Percentiles rank a stretch among this genome's conserved stretches.
Conservation (phyloP, 768 basidiomycete genomes). For the Tricholoma terreum region DNA sequence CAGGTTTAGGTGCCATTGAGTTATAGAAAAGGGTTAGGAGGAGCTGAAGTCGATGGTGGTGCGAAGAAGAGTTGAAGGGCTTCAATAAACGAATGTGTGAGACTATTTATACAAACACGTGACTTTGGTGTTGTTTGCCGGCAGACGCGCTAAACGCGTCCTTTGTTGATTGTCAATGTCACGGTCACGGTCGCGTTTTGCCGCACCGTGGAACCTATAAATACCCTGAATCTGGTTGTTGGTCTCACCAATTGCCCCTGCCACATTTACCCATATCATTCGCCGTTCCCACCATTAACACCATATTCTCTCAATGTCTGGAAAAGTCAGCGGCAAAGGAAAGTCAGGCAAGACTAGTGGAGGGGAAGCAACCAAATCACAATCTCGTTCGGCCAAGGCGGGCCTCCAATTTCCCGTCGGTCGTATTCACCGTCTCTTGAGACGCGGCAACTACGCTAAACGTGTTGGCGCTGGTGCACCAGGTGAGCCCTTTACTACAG, state of each 20-base stretch:
- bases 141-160: conserved; percentile 39
- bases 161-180: conserved; percentile 24
- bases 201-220: conserved; percentile 21
- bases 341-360: conserved; percentile 38
- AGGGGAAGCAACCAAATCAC: conserved; percentile 41
- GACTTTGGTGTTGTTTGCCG: conserved; percentile 35
- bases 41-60: conserved; percentile 18
- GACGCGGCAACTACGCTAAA: conserved; percentile 75
- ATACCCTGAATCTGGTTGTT: conserved; percentile 11
- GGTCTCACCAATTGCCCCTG: conserved; percentile 1
- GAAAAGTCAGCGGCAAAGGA: conserved; percentile 31
- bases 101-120: conserved; percentile 36
- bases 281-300: conserved; percentile 7
- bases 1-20: conserved; percentile 67
- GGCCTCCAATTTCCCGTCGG: conserved; percentile 77
- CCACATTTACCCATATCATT: conserved; percentile 5
- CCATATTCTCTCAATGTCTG: conserved; percentile 30
- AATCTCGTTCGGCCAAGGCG: conserved; percentile 62
- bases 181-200: conserved; percentile 3
- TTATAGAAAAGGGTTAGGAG: conserved; percentile 5
- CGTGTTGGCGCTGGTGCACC: conserved; percentile 79
- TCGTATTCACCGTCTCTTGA: conserved; percentile 77
- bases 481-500: conserved; percentile 32
- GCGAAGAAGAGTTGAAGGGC: conserved; percentile 17
- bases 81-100: conserved; percentile 11